phyloP scores from a whole-genome alignment of 1,284 basidiomycete species.

The Stygiomarasmius scandens region DNA sequence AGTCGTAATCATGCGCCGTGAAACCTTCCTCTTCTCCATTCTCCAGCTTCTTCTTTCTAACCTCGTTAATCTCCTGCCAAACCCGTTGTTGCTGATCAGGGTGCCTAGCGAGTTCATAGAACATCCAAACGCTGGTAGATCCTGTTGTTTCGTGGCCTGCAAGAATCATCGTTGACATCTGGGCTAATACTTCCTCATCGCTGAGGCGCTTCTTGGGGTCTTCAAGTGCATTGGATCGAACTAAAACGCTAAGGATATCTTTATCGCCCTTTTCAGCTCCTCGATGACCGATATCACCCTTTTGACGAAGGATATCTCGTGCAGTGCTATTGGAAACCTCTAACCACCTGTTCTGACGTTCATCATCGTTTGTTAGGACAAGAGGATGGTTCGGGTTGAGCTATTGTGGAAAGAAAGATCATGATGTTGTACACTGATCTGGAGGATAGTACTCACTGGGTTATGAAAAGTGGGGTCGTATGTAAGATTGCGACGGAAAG shows the following conservation, averaged over 20 bases:
- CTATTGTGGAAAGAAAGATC: not conserved
- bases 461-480: not conserved
- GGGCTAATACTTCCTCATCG: slow-evolving; percentile 15
- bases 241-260: slow-evolving; percentile 11
- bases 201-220: slow-evolving; percentile 10
- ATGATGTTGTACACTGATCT: no score
- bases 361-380: slow-evolving; percentile 7
- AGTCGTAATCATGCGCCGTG: slow-evolving; percentile 32
- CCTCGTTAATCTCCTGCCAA: slow-evolving; percentile 29
- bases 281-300: slow-evolving; percentile 5
- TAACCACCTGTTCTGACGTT: not conserved
- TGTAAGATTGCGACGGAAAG: slow-evolving; percentile 2
- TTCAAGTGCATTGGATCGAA: slow-evolving; percentile 4
- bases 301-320: not conserved
- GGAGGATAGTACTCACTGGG: not conserved
- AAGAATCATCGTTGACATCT: slow-evolving; percentile 22
- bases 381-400: not conserved
- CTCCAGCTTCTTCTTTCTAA: slow-evolving; percentile 18
- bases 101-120: slow-evolving; percentile 31
- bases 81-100: slow-evolving; percentile 29
- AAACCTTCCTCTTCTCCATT: slow-evolving; percentile 22
- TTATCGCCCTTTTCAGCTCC: not conserved
- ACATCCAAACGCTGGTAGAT: slow-evolving; percentile 25
- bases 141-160: slow-evolving; percentile 30
- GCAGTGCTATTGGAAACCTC: slow-evolving; percentile 3